A percentile compares a stretch with the other conserved stretches of the same genome.
Conservation (phyloP, 805 yeast genomes). For the Cyberlindnera japonica region DNA sequence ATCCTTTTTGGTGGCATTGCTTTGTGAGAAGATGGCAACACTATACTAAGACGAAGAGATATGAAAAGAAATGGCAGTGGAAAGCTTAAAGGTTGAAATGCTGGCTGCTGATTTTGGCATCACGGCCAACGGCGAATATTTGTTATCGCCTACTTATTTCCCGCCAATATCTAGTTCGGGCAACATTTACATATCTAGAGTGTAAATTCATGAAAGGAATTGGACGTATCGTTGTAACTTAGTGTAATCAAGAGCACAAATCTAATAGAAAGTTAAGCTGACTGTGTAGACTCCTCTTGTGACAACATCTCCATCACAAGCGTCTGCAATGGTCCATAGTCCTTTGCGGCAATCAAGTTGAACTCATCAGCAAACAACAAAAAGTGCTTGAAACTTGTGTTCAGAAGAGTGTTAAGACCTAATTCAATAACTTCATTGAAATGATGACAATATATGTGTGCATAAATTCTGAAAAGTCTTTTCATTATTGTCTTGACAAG, state of each 20-base stretch:
- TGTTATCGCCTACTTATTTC: background rate
- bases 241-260: too few relatives aligned
- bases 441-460: conserved; percentile 97
- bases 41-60: too few relatives aligned
- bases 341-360: conserved; percentile 68
- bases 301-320: conserved; percentile 49
- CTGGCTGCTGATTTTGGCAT: too few relatives aligned
- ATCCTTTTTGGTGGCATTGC: conserved; percentile 2
- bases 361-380: conserved; percentile 85
- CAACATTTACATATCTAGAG: too few relatives aligned
- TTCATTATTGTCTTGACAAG: conserved; percentile 84
- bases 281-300: conserved; percentile 8
- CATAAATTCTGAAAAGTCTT: conserved; percentile 89
- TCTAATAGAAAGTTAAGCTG: background rate
- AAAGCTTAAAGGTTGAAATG: too few relatives aligned
- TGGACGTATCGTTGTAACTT: too few relatives aligned
- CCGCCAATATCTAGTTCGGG: too few relatives aligned
- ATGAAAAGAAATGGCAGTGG: background rate
- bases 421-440: conserved; percentile 92
- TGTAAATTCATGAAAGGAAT: too few relatives aligned
- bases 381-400: conserved; percentile 92
- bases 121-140: background rate
- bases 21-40: background rate
- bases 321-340: conserved; percentile 89
- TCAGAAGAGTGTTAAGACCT: conserved; percentile 87